Conservation (phyloP, 139 green algal genomes). For the Asterochloris sp. region DNA sequence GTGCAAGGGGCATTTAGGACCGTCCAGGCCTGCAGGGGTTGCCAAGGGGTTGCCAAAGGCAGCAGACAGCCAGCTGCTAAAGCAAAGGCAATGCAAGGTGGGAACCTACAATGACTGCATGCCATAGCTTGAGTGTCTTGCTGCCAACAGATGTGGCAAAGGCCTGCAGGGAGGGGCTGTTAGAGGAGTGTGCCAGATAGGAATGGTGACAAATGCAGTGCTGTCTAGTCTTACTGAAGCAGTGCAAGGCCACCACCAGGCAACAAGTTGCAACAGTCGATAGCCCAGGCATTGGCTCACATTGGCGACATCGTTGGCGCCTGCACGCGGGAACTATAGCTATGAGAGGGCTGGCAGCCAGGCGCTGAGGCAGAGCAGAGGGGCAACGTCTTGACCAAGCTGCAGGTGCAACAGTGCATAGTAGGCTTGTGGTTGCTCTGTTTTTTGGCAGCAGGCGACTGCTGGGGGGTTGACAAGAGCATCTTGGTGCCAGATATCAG, state of each 20-base stretch:
- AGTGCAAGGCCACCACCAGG: too few relatives aligned
- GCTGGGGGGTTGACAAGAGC: background rate
- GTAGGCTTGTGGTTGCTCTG: background rate
- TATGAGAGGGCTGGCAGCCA: background rate
- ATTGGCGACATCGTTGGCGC: constrained; percentile 33
- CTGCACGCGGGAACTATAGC: background rate
- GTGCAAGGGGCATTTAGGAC: background rate
- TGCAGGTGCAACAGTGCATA: background rate
- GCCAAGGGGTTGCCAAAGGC: background rate
- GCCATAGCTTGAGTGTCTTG: constrained; percentile 28
- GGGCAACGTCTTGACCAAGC: background rate
- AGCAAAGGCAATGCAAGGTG: background rate
- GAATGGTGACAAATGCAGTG: too few relatives aligned
- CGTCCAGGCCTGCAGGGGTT: too few relatives aligned
- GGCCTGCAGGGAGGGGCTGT: background rate
- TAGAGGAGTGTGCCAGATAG: too few relatives aligned
- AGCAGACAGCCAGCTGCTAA: too few relatives aligned
- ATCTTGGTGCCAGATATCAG: background rate
- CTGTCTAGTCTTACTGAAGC: too few relatives aligned
- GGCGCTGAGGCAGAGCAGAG: background rate
- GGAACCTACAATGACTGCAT: constrained; percentile 19
- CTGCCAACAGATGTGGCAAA: constrained; percentile 37
- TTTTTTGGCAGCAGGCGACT: background rate
- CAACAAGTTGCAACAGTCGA: too few relatives aligned
- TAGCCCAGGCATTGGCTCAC: too few relatives aligned